Conservation (phyloP, 2,329 filamentous ascomycete genomes). For the Penicillium sp. region DNA sequence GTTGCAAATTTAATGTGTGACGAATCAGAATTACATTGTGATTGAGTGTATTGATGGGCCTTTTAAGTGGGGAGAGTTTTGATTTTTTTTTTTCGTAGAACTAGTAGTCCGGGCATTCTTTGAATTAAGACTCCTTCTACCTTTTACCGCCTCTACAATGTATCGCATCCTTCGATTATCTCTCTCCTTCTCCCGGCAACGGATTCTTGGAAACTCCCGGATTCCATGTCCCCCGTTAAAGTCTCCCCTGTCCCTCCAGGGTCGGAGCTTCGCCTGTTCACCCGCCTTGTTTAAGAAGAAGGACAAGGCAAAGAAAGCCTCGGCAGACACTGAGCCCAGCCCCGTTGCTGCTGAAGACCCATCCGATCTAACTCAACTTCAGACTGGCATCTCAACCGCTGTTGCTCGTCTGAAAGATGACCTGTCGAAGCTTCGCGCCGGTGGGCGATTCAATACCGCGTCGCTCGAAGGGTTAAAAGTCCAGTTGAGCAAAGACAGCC, state of each 20-base stretch:
- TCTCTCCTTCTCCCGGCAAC: background rate
- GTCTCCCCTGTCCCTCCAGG: background rate
- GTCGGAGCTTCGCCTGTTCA: conserved; percentile 45
- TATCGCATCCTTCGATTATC: conserved; percentile 12
- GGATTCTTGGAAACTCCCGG: background rate
- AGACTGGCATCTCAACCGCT: conserved; percentile 56
- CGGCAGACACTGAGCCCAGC: conserved; percentile 32
- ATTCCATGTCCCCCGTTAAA: background rate
- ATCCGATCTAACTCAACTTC: conserved; percentile 60
- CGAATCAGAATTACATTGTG: conserved; percentile 13
- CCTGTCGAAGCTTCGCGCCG: conserved; percentile 61
- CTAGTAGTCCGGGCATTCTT: background rate
- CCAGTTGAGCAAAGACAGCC: conserved; percentile 54
- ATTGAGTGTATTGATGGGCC: background rate
- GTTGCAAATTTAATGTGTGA: conserved; percentile 36
- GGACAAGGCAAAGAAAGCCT: conserved; percentile 50
- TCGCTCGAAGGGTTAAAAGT: conserved; percentile 62
- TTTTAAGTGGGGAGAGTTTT: background rate
- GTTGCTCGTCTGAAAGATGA: conserved; percentile 61
- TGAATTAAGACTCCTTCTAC: background rate
- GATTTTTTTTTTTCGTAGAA: background rate
- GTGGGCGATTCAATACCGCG: conserved; percentile 63
- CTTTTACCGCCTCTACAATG: conserved; percentile 11
- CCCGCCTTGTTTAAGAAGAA: conserved; percentile 52
- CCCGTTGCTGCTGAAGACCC: conserved; percentile 50